Percentiles rank a stretch among this genome's conserved stretches.
These are phyloP conservation scores for Triangularia verruculosa DNA, from an alignment of 2,329 filamentous ascomycete genomes.

Conservation along the genomic window DNA sequence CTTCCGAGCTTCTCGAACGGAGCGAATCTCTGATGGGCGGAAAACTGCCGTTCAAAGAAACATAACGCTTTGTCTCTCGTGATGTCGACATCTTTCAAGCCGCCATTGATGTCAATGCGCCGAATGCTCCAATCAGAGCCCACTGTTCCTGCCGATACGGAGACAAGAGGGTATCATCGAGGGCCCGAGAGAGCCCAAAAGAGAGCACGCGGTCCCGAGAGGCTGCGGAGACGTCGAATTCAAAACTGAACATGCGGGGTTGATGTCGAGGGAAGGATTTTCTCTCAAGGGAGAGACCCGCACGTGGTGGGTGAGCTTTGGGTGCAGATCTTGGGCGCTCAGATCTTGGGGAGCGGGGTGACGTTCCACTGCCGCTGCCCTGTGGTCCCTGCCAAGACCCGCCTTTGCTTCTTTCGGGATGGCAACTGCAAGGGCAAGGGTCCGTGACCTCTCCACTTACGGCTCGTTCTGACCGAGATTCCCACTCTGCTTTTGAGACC, in stretches of 20 bases:
- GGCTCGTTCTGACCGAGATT: not conserved
- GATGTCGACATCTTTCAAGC: not conserved
- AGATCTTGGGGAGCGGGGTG: not conserved
- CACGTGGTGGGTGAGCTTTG: not conserved
- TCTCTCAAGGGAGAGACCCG: not conserved
- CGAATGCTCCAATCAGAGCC: not conserved
- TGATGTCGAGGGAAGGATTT: not conserved
- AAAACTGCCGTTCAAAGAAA: not conserved
- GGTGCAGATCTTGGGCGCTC: not conserved
- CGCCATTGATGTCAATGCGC: not conserved
- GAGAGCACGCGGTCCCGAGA: not conserved
- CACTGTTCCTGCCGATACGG: not conserved
- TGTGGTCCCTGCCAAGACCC: not conserved
- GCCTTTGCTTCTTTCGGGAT: not conserved
- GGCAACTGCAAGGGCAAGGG: not conserved
- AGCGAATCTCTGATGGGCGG: not conserved
- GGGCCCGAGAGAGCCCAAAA: not conserved
- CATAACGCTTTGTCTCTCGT: not conserved
- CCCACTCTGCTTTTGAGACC: no score
- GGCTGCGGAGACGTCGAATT: not conserved
- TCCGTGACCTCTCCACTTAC: not conserved
- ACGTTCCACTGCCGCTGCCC: not conserved
- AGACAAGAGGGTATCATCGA: not conserved
- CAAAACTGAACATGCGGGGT: not conserved
- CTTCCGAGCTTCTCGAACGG: not conserved